A percentile compares a stretch with the other conserved stretches of the same genome.
phyloP scores from a whole-genome alignment of 768 basidiomycete species.

The Trametes gibbosa region DNA sequence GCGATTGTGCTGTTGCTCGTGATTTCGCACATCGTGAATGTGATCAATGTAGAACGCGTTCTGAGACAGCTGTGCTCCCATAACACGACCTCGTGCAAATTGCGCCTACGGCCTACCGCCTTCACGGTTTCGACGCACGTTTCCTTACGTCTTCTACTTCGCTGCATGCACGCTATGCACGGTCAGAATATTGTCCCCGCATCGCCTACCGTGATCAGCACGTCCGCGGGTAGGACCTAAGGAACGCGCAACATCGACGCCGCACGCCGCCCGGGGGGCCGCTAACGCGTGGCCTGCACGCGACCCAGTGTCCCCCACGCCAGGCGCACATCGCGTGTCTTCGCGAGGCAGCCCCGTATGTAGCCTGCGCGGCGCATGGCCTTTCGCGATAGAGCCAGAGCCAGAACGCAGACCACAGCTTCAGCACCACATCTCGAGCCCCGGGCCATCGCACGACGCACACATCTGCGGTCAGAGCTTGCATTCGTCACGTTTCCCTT shows the following conservation, averaged over 20 bases:
- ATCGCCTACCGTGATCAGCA: neutral
- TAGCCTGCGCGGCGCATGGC: neutral
- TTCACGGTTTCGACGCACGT: neutral
- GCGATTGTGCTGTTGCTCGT: too few species aligned
- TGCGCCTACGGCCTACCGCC: too few species aligned
- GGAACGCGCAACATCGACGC: too few species aligned
- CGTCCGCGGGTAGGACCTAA: neutral
- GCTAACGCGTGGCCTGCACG: neutral
- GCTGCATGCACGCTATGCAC: too few species aligned
- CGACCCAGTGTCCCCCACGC: neutral
- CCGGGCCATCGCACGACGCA: neutral
- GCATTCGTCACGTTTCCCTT: neutral
- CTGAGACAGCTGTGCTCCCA: too few species aligned
- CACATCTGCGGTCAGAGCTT: too few species aligned
- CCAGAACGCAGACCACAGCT: neutral
- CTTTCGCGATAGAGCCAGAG: neutral
- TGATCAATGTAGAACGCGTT: too few species aligned
- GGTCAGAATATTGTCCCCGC: neutral
- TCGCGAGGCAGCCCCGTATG: neutral
- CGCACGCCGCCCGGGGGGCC: too few species aligned
- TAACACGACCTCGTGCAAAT: too few species aligned
- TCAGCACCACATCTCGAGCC: neutral
- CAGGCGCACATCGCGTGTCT: conserved; percentile 11
- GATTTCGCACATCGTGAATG: too few species aligned
- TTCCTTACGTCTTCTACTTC: neutral